Evolutionary conservation across 768 basidiomycete genomes (phyloP).

Genomic region (Gymnopilus dilepis): DNA sequence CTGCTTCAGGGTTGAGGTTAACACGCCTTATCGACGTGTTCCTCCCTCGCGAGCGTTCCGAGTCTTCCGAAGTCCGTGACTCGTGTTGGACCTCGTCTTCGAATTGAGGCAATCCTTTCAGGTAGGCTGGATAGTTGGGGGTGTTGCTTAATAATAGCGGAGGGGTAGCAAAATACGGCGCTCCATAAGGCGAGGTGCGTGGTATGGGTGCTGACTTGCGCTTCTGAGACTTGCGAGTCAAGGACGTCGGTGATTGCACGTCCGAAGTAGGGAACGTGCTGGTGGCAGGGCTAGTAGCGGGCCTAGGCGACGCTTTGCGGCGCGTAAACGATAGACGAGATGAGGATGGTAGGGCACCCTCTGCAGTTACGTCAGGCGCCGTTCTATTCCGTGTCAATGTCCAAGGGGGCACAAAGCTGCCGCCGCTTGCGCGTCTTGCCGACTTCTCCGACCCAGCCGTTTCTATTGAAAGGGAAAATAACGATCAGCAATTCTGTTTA

Average conservation of each 20-base stretch:
- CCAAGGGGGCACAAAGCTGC: conserved; percentile 24
- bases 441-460: conserved; percentile 24
- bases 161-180: conserved; percentile 51
- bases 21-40: conserved; percentile 27
- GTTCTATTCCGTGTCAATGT: conserved; percentile 25
- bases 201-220: conserved; percentile 38
- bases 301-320: conserved; percentile 24
- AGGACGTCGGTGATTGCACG: conserved; percentile 28
- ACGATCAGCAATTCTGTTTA: conserved; percentile 6
- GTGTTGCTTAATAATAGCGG: conserved; percentile 34
- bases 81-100: conserved; percentile 28
- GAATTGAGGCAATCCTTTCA: conserved; percentile 32
- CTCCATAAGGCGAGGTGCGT: conserved; percentile 48
- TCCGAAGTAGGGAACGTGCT: conserved; percentile 21
- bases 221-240: conserved; percentile 35
- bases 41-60: conserved; percentile 26
- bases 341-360: conserved; percentile 23
- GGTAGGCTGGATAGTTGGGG: conserved; percentile 28
- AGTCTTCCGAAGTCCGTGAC: conserved; percentile 16
- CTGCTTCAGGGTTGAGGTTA: conserved; percentile 15
- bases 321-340: conserved; percentile 29
- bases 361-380: conserved; percentile 22
- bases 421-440: conserved; percentile 27
- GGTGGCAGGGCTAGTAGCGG: conserved; percentile 18
- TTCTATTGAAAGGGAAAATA: conserved; percentile 16